These are phyloP conservation scores for Paramecium caudatum DNA, from an alignment of 73 alveolate genomes.

Conservation along the genomic window DNA sequence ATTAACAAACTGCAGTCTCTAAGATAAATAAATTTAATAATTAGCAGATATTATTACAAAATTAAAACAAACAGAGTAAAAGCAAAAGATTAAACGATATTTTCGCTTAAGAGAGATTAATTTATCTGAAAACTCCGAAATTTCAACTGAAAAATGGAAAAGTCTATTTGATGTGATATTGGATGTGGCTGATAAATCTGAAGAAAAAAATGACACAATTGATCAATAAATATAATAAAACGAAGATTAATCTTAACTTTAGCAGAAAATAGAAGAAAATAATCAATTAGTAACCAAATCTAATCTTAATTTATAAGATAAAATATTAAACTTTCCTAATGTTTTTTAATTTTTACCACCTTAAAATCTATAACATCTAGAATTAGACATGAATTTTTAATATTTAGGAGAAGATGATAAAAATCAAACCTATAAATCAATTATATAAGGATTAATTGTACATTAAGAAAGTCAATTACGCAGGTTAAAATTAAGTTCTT, in stretches of 20 bases:
- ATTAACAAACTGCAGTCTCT: neutral
- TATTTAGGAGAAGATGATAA: neutral
- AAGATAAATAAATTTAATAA: neutral
- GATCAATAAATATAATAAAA: neutral
- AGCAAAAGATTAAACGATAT: conserved; percentile 18
- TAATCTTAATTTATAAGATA: neutral
- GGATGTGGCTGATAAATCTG: neutral
- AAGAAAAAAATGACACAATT: neutral
- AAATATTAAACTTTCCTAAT: neutral
- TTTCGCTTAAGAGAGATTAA: conserved; percentile 26
- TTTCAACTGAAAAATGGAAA: conserved; percentile 36
- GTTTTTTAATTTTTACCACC: conserved; percentile 34
- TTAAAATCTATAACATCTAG: neutral
- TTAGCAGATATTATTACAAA: neutral
- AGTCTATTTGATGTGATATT: neutral
- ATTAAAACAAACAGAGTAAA: neutral
- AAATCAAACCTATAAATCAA: neutral
- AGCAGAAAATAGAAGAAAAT: neutral
- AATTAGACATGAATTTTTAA: neutral
- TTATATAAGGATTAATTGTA: neutral
- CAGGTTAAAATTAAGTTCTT: neutral
- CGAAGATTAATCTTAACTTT: neutral
- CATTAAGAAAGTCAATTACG: neutral
- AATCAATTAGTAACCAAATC: neutral
- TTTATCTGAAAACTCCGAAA: neutral